A percentile compares a stretch with the other conserved stretches of the same genome.
These are phyloP conservation scores for Durusdinium trenchii DNA, from an alignment of 73 alveolate species.

Conservation along the genomic window DNA sequence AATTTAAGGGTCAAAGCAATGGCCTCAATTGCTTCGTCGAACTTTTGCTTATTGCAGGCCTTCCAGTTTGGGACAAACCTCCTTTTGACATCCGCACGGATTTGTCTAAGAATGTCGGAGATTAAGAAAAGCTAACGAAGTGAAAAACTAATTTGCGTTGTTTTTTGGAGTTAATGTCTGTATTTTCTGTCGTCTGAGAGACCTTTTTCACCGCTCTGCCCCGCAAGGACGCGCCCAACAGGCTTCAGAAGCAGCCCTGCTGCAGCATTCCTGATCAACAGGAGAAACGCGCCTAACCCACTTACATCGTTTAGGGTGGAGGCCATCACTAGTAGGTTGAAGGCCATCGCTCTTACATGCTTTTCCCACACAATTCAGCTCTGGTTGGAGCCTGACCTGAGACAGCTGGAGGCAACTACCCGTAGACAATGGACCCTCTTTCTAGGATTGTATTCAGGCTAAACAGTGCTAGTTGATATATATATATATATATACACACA, in stretches of 20 bases:
- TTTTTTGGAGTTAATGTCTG: neutral
- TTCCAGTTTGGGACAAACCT: neutral
- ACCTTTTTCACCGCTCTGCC: neutral
- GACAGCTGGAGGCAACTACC: too few relatives aligned
- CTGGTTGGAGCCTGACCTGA: too few relatives aligned
- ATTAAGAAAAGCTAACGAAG: too few relatives aligned
- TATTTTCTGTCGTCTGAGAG: neutral
- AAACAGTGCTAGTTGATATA: too few relatives aligned
- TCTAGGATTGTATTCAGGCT: too few relatives aligned
- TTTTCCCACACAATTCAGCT: too few relatives aligned
- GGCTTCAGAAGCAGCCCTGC: constrained; percentile 70
- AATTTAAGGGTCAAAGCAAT: neutral
- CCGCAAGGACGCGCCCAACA: constrained; percentile 21
- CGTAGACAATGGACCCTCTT: too few relatives aligned
- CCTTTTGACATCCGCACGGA: neutral
- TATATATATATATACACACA: too few relatives aligned
- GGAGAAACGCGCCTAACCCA: neutral
- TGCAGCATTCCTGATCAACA: constrained; percentile 63
- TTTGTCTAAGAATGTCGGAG: neutral
- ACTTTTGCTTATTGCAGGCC: constrained; percentile 47
- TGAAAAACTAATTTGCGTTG: too few relatives aligned
- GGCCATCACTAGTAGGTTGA: too few relatives aligned
- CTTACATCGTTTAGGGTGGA: neutral
- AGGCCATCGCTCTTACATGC: too few relatives aligned
- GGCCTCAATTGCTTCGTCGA: constrained; percentile 23